Percentiles rank a stretch among this genome's conserved stretches.
These are phyloP conservation scores for Fusarium compactum DNA, from an alignment of 2,329 filamentous ascomycete species.

Conservation along the genomic window DNA sequence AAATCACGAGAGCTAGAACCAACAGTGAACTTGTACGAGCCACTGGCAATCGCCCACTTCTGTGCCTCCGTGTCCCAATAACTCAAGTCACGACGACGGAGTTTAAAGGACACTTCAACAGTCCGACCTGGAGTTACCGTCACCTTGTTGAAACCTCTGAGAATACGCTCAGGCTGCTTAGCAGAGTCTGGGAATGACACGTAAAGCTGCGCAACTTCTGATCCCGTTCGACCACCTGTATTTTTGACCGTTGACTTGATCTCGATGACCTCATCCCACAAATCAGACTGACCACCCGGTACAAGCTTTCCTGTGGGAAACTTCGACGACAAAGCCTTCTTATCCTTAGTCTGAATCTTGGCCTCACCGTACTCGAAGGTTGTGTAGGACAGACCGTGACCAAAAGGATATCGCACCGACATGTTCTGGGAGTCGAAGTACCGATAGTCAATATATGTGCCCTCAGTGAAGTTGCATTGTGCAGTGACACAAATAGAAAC, in stretches of 20 bases:
- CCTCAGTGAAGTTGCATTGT: not conserved
- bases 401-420: not conserved
- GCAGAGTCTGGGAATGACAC: not conserved
- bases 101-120: not conserved
- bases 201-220: not conserved
- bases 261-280: not conserved
- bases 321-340: not conserved
- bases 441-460: not conserved
- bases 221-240: not conserved
- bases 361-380: not conserved
- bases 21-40: not conserved
- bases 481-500: not conserved
- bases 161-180: not conserved
- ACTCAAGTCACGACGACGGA: not conserved
- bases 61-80: not conserved
- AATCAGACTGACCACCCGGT: not conserved
- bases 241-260: not conserved
- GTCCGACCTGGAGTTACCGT: not conserved
- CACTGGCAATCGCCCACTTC: not conserved
- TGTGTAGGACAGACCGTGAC: not conserved
- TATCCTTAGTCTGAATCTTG: not conserved
- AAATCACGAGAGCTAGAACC: not conserved
- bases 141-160: not conserved
- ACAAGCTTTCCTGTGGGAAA: not conserved
- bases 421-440: not conserved